Evolutionary conservation across 129 eudicot genomes (phyloP), one percentile per base, ranked within the genome.

Genomic region (Lactuca sativa): DNA sequence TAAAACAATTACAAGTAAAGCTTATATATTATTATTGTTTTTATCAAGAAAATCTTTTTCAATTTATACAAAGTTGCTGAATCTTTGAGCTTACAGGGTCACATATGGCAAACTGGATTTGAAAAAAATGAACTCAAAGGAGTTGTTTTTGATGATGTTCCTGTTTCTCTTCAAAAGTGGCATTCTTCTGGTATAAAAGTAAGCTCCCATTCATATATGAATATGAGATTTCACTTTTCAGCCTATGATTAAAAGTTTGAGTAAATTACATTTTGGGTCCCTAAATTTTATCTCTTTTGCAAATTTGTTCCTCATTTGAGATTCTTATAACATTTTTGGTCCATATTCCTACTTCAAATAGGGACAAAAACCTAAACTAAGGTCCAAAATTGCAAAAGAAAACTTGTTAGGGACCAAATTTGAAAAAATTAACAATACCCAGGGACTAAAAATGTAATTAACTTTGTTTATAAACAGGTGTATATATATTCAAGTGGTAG

Each of bases 401-500:
- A 4, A 36, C 6, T 36, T 36, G 5, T 36, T 36, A 4, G 5
- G 44, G 14, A 44, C 51, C 13, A 44, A 10, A 44, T 0, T 10
- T 44, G 13, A 9, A 44, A 44, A 40, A 10, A 44, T 44, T 1
- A 44, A 9, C 13, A 0, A 44, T 2, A 44, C 13, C 3, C 3
- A 44, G 51, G 51, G 5, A 44, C 51, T 13, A 44, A 44, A 44
- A 44, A 44, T 44, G 51, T 9, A 44, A 44, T 2, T 43, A 43
- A 9, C 2, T 9, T 7, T 54, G 12, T 31, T 31, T 41, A 17
- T 40, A 31, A 69, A 2, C 80, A 93, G 98, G 98, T 86, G 61
- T 93, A 93, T 74, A 93, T 93, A 74, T 93, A 89, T 80, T 93
- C 98, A 34, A 93, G 98, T 67, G 98, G 96, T 33, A 93, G 98